A percentile compares a stretch with the other conserved stretches of the same genome.
Conservation (phyloP, 2,329 filamentous ascomycete species). For the Nothopassalora personata region DNA sequence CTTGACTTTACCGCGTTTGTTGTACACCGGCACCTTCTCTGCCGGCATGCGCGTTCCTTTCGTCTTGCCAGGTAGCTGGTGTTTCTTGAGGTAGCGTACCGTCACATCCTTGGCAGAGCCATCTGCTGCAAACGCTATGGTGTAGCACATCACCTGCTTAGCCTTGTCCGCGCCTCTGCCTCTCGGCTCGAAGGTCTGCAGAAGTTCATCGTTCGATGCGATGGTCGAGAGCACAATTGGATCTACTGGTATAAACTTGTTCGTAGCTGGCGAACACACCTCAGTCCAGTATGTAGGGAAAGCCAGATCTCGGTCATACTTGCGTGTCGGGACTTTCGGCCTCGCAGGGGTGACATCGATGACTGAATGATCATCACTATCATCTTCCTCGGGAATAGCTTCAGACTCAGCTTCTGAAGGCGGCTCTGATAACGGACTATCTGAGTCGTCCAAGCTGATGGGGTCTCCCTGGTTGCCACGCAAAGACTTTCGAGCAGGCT, state of each 20-base stretch:
- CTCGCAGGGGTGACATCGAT: slow-evolving; percentile 50
- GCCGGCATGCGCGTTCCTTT: slow-evolving; percentile 74
- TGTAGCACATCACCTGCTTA: slow-evolving; percentile 85
- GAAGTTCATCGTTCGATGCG: slow-evolving; percentile 65
- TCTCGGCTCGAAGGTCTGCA: slow-evolving; percentile 73
- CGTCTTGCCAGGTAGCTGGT: slow-evolving; percentile 78
- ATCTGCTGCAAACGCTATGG: slow-evolving; percentile 66
- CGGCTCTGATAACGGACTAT: slow-evolving; percentile 40
- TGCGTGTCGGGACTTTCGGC: slow-evolving; percentile 41
- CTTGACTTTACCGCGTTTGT: slow-evolving; percentile 70
- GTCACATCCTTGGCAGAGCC: slow-evolving; percentile 54
- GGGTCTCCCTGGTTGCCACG: slow-evolving; percentile 33
- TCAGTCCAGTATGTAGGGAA: slow-evolving; percentile 94
- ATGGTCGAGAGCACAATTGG: slow-evolving; percentile 64
- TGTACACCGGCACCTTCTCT: slow-evolving; percentile 76
- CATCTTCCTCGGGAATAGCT: slow-evolving; percentile 32
- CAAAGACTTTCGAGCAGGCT: slow-evolving; percentile 23
- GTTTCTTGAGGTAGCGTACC: slow-evolving; percentile 77
- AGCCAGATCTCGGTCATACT: slow-evolving; percentile 69
- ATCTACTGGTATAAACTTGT: slow-evolving; percentile 75
- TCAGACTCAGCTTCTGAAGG: slow-evolving; percentile 33
- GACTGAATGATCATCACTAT: slow-evolving; percentile 56
- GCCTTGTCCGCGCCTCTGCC: slow-evolving; percentile 77
- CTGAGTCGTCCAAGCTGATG: slow-evolving; percentile 47
- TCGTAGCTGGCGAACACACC: slow-evolving; percentile 73